These are phyloP conservation scores for Psilocybe mexicana DNA, from an alignment of 1,284 basidiomycete species.

Conservation along the genomic window DNA sequence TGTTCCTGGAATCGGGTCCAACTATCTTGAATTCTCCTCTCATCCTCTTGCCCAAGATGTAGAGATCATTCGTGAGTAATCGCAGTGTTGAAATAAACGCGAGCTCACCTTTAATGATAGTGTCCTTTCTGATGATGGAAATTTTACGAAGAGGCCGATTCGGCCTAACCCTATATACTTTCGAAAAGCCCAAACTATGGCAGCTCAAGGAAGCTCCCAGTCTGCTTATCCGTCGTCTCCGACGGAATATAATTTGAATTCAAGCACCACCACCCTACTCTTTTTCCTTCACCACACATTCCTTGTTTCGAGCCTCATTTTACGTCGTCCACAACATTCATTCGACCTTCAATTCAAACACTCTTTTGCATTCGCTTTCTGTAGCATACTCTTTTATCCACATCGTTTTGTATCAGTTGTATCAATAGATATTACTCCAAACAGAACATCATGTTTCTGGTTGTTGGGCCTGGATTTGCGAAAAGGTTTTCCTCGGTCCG, in stretches of 20 bases:
- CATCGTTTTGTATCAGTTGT: neutral
- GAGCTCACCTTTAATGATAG: conserved; percentile 29
- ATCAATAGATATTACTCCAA: no score
- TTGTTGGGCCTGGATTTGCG: no score
- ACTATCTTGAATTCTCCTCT: conserved; percentile 45
- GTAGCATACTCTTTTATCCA: neutral
- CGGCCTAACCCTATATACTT: conserved; percentile 42
- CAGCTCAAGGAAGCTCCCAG: conserved; percentile 41
- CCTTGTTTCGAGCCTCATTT: no score
- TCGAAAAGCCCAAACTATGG: conserved; percentile 47
- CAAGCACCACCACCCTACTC: neutral
- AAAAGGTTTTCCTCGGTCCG: no score
- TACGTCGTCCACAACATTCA: neutral
- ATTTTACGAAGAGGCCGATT: conserved; percentile 55
- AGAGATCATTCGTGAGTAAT: conserved; percentile 48
- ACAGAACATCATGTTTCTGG: no score
- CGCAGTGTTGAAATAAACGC: neutral
- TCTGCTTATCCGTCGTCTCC: conserved; percentile 40
- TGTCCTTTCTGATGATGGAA: conserved; percentile 60
- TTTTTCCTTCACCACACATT: neutral
- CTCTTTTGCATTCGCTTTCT: conserved; percentile 2
- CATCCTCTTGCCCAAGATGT: conserved; percentile 44
- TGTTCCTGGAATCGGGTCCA: conserved; percentile 44
- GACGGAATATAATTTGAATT: conserved; percentile 44
- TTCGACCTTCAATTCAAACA: neutral